Evolutionary conservation across 495 filamentous ascomycete genomes (phyloP).

Genomic region (Astrothelium subdiscretum): DNA sequence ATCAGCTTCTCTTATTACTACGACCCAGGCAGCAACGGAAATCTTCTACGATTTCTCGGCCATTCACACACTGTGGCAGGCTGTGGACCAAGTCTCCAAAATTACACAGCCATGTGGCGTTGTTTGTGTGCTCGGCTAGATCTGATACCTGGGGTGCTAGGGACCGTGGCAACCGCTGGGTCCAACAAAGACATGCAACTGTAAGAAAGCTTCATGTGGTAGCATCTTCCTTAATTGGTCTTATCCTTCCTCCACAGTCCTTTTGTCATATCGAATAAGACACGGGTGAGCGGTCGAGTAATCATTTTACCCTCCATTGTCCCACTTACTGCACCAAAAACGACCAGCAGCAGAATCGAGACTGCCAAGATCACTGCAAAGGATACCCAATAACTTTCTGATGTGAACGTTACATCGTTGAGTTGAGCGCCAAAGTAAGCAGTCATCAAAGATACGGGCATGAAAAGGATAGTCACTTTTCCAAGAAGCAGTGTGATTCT

Average conservation of each 20-base stretch:
- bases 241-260: neutral
- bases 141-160: neutral
- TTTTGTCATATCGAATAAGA: neutral
- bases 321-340: conserved; percentile 42
- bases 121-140: neutral
- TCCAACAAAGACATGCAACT: conserved; percentile 1
- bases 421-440: conserved; percentile 74
- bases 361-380: conserved; percentile 58
- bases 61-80: too few relatives aligned
- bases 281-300: neutral
- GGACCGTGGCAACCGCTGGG: neutral
- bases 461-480: conserved; percentile 73
- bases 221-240: neutral
- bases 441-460: conserved; percentile 74
- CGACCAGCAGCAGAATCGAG: conserved; percentile 47
- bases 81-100: too few relatives aligned
- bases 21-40: neutral
- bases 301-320: conserved; percentile 29
- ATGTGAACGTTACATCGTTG: conserved; percentile 46
- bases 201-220: neutral
- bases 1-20: neutral
- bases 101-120: neutral
- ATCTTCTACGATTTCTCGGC: too few relatives aligned
- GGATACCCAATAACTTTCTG: conserved; percentile 57
- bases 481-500: conserved; percentile 71